These are phyloP conservation scores for Seminavis robusta DNA, from an alignment of 108 stramenopile genomes.

Conservation along the genomic window DNA sequence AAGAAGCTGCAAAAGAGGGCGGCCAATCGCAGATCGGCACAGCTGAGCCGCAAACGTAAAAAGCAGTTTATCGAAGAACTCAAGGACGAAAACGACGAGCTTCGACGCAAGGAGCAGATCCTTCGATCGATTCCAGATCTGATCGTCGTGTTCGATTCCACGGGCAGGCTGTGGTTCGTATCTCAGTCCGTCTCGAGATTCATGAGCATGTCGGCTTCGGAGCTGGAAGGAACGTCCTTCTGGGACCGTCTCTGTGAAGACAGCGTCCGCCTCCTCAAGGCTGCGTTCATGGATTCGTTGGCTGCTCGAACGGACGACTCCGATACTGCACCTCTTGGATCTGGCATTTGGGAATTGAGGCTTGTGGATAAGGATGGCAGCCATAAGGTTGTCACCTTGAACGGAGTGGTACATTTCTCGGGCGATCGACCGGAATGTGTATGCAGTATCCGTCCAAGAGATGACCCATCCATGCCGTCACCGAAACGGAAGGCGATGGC, in stretches of 20 bases:
- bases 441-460: constrained; percentile 67
- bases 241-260: constrained; percentile 72
- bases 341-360: constrained; percentile 63
- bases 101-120: constrained; percentile 79
- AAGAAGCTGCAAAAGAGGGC: constrained; percentile 78
- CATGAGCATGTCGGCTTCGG: constrained; percentile 34
- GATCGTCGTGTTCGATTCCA: constrained; percentile 81
- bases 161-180: constrained; percentile 71
- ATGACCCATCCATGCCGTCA: not conserved
- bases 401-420: constrained; percentile 81
- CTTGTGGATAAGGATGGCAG: constrained; percentile 48
- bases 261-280: constrained; percentile 74
- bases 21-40: constrained; percentile 87
- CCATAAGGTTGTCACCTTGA: constrained; percentile 42
- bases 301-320: constrained; percentile 55
- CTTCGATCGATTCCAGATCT: constrained; percentile 79
- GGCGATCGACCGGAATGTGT: constrained; percentile 82
- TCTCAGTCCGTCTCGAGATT: constrained; percentile 61
- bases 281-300: constrained; percentile 84
- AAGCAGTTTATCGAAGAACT: constrained; percentile 93
- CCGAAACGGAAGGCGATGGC: not conserved
- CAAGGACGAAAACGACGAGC: constrained; percentile 77
- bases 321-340: constrained; percentile 61
- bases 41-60: constrained; percentile 90
- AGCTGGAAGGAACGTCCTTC: constrained; percentile 69